These are phyloP conservation scores for Echria macrotheca DNA, from an alignment of 495 filamentous ascomycete genomes.

Conservation along the genomic window DNA sequence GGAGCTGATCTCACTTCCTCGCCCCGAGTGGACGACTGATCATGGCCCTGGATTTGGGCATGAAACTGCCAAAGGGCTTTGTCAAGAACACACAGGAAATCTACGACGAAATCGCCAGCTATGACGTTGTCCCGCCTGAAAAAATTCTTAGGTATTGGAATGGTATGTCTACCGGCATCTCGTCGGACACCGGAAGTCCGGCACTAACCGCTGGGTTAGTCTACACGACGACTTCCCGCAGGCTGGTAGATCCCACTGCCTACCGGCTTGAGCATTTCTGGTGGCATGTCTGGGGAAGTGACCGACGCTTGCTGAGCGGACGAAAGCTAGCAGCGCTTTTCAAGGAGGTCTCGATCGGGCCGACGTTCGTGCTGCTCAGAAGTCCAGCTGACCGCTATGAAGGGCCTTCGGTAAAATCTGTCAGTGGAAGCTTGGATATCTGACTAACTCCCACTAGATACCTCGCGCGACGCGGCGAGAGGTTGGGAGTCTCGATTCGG, in stretches of 20 bases:
- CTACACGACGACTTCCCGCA: conserved; percentile 47
- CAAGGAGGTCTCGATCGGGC: conserved; percentile 43
- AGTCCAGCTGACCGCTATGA: conserved; percentile 41
- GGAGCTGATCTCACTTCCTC: too few species aligned
- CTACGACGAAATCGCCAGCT: conserved; percentile 43
- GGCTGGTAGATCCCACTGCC: conserved; percentile 47
- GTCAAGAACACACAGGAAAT: conserved; percentile 41
- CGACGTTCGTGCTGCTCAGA: conserved; percentile 42
- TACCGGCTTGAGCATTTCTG: conserved; percentile 51
- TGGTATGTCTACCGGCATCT: conserved; percentile 35
- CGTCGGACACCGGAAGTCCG: too few species aligned
- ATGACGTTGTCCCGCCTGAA: conserved; percentile 40
- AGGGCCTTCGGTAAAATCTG: conserved; percentile 29
- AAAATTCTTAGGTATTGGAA: conserved; percentile 47
- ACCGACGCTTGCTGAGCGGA: conserved; percentile 40
- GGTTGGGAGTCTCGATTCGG: background rate
- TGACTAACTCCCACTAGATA: conserved; percentile 4
- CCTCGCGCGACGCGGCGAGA: background rate
- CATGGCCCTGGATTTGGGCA: conserved; percentile 24
- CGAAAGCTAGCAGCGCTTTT: conserved; percentile 43
- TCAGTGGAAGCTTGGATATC: too few species aligned
- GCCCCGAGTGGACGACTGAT: too few species aligned
- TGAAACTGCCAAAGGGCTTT: conserved; percentile 43
- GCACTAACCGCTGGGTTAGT: too few species aligned
- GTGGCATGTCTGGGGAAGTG: conserved; percentile 53